Evolutionary conservation across 2,329 filamentous ascomycete species (phyloP), one percentile per base, ranked within the genome.

Genomic region (Malbranchea zuffiana): DNA sequence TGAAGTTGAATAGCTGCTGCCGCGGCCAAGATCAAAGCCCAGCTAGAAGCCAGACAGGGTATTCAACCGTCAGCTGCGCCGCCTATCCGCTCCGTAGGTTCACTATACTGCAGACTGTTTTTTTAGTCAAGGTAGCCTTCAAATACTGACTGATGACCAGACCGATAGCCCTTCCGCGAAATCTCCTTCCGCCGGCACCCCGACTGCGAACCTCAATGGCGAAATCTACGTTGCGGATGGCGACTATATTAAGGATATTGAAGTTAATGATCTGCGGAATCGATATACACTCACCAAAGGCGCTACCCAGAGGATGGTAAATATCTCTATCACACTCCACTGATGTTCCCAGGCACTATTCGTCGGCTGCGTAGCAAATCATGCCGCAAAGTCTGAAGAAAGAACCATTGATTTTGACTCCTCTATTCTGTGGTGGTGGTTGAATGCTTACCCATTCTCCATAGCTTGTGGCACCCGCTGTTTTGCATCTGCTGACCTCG

Each of bases 221-320:
- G 85, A 92, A 53, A 82, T 94, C 59, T 96, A 96, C 57, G 82
- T 93, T 51, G 82, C 87, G 44, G 90, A 96, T 58, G 90, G 90
- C 52, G 90, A 98, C 64, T 96, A 83, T 60, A 96, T 98, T 65
- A 90, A 92, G 63, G 90, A 98, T 56, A 94, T 98, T 55, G 90
- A 96, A 68, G 85, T 98, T 68, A 98, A 98, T 62, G 88, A 96
- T 63, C 67, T 96, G 55, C 81, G 88, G 47, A 98, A 96, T 60
- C 83, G 88, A 52, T 98, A 98, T 63, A 81, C 87, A 60, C 73
- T 98, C 67, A 98, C 88, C 47, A 96, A 95, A 70, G 86, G 87
- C 55, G 82, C 85, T 53, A 94, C 86, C 48, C 90, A 96, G 72
- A 93, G 94, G 76, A 94, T 90, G 88, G 90, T 98, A 95, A 93